Percentiles rank a stretch among this genome's conserved stretches.
Conservation (phyloP, 1,284 basidiomycete species). For the Bondarzewia mesenterica region DNA sequence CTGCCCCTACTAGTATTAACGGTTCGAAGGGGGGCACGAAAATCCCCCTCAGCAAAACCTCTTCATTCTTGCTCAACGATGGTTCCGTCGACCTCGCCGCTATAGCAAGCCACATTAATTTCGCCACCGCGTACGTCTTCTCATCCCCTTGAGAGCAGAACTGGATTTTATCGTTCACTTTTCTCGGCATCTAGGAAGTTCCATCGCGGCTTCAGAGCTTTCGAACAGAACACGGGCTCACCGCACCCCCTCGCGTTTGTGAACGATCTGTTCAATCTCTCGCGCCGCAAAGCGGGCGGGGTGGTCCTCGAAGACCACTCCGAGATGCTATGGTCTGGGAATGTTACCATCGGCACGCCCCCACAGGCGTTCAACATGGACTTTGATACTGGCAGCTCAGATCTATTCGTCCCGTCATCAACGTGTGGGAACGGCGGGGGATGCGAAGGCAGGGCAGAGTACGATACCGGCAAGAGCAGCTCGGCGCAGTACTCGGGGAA, state of each 20-base stretch:
- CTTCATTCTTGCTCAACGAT: background rate
- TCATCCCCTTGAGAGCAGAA: background rate
- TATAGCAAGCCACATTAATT: background rate
- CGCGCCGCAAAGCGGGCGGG: background rate
- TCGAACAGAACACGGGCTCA: slow-evolving; percentile 6
- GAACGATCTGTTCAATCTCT: background rate
- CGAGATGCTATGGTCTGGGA: slow-evolving; percentile 5
- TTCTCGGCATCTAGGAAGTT: slow-evolving; percentile 3
- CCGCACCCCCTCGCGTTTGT: slow-evolving; percentile 4
- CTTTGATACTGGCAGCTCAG: slow-evolving; percentile 38
- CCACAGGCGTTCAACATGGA: slow-evolving; percentile 20
- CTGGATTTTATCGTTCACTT: background rate
- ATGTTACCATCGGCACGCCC: slow-evolving; percentile 7
- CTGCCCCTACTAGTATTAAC: background rate
- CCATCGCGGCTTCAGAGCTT: slow-evolving; percentile 5
- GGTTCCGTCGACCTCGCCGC: background rate
- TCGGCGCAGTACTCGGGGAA: slow-evolving; percentile 16
- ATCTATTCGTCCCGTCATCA: slow-evolving; percentile 24
- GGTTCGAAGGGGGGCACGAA: background rate
- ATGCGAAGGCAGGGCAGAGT: slow-evolving; percentile 18
- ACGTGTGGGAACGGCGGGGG: slow-evolving; percentile 14
- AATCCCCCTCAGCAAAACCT: background rate
- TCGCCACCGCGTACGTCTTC: background rate
- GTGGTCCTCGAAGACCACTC: background rate
- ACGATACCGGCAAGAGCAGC: slow-evolving; percentile 20